phyloP scores from a whole-genome alignment of 768 basidiomycete species.

The Gloeostereum incarnatum region DNA sequence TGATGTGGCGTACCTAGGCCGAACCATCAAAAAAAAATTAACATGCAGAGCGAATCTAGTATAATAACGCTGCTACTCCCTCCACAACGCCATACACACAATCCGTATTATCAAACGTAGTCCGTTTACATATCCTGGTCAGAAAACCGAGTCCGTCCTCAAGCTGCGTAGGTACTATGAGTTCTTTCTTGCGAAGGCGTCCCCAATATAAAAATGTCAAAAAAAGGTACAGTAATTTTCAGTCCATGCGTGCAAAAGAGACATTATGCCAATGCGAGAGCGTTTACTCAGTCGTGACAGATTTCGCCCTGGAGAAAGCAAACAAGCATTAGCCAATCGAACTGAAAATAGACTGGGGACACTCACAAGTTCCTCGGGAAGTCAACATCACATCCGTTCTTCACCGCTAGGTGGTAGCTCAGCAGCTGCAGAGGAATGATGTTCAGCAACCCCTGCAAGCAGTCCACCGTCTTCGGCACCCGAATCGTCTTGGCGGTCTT shows the following conservation, averaged over 20 bases:
- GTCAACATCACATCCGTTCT: slow-evolving; percentile 95
- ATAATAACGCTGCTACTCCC: too few relatives aligned
- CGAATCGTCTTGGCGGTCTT: slow-evolving; percentile 80
- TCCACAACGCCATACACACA: too few relatives aligned
- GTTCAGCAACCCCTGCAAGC: slow-evolving; percentile 91
- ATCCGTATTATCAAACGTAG: too few relatives aligned
- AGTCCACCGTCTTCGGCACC: slow-evolving; percentile 91
- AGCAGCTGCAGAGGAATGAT: slow-evolving; percentile 94
- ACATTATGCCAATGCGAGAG: background rate
- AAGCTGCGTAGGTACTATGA: too few relatives aligned
- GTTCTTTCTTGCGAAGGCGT: too few relatives aligned
- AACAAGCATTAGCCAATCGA: slow-evolving; percentile 7
- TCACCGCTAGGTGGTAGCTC: slow-evolving; percentile 93
- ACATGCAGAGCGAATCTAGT: too few relatives aligned
- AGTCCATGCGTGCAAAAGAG: too few relatives aligned
- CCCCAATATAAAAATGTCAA: background rate
- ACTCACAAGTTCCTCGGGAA: slow-evolving; percentile 94
- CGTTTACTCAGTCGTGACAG: slow-evolving; percentile 63
- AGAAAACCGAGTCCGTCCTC: too few relatives aligned
- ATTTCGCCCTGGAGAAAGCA: slow-evolving; percentile 48
- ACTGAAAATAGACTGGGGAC: slow-evolving; percentile 4
- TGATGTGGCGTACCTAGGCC: too few relatives aligned
- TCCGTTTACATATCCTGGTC: too few relatives aligned
- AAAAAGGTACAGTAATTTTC: slow-evolving; percentile 1
- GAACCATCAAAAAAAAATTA: too few relatives aligned